Percentiles rank a stretch among this genome's conserved stretches.
These are phyloP conservation scores for Scalesia atractyloides DNA, from an alignment of 129 eudicot genomes.

Conservation along the genomic window DNA sequence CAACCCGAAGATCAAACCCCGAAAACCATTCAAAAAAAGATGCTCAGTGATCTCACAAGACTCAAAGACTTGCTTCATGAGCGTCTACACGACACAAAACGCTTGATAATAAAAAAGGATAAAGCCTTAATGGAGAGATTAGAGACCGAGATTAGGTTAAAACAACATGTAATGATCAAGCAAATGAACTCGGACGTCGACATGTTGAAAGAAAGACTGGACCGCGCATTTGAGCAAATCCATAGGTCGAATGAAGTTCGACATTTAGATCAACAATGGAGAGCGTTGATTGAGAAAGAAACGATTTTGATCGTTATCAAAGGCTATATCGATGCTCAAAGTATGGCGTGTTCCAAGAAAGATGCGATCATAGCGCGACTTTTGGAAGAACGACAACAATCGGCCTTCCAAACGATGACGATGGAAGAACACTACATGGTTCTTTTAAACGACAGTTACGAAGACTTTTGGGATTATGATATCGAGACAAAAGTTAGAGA, in stretches of 20 bases:
- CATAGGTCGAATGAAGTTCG: constrained; percentile 37
- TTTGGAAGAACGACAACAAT: constrained; percentile 32
- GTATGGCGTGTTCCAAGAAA: constrained; percentile 19
- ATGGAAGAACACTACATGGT: constrained; percentile 49
- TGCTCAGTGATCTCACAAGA: constrained; percentile 46
- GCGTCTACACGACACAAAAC: constrained; percentile 42
- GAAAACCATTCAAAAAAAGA: constrained; percentile 40
- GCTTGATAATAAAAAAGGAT: constrained; percentile 48
- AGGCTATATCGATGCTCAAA: constrained; percentile 43
- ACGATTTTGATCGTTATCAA: constrained; percentile 28
- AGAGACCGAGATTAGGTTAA: constrained; percentile 40
- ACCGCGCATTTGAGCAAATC: constrained; percentile 50
- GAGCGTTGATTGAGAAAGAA: constrained; percentile 57
- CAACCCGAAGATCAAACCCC: constrained; percentile 36
- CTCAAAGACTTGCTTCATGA: constrained; percentile 50
- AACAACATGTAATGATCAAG: constrained; percentile 38
- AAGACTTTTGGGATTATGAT: constrained; percentile 28
- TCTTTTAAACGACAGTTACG: constrained; percentile 37
- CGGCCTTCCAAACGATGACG: constrained; percentile 26
- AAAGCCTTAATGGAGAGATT: constrained; percentile 44
- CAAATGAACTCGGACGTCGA: constrained; percentile 59
- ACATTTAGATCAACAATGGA: constrained; percentile 52
- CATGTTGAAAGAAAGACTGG: constrained; percentile 50
- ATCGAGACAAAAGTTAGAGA: constrained; percentile 22
- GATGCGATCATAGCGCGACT: constrained; percentile 47